Percentiles rank a stretch among this genome's conserved stretches.
Conservation (phyloP, 148 eudicot genomes). For the Euryodendron excelsum region DNA sequence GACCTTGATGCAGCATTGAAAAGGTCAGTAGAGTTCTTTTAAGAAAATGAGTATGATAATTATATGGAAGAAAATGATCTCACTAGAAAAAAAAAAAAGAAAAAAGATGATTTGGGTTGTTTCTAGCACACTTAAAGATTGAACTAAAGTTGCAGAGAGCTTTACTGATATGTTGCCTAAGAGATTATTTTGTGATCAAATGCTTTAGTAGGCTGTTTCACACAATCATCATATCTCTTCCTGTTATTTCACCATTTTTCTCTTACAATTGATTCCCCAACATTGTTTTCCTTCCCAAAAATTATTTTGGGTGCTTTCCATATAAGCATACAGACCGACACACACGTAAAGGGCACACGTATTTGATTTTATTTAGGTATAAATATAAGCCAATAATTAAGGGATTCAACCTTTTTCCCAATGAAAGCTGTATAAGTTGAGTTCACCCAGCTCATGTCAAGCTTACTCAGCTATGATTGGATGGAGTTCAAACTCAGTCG, state of each 20-base stretch:
- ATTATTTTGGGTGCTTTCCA: not conserved
- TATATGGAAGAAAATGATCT: not conserved
- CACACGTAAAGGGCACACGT: not conserved
- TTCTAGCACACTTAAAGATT: not conserved
- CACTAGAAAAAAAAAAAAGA: no score
- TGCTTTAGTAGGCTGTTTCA: not conserved
- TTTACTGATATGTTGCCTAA: not conserved
- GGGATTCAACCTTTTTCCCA: no score
- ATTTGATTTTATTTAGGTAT: not conserved
- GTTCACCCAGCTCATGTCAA: no score
- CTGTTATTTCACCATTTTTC: not conserved
- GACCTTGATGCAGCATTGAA: slow-evolving; percentile 75
- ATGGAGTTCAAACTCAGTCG: no score
- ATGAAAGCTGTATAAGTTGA: no score
- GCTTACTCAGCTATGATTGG: no score
- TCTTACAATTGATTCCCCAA: not conserved
- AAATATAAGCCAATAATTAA: no score
- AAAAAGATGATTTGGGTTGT: not conserved
- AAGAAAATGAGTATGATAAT: not conserved
- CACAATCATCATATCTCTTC: not conserved
- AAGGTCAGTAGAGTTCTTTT: slow-evolving; percentile 38
- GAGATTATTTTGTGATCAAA: not conserved
- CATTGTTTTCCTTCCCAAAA: no score
- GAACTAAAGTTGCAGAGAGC: slow-evolving; percentile 2
- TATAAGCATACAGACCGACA: not conserved